Percentiles rank a stretch among this genome's conserved stretches.
phyloP scores from a whole-genome alignment of 306 rosid species.

The Quercus alba region DNA sequence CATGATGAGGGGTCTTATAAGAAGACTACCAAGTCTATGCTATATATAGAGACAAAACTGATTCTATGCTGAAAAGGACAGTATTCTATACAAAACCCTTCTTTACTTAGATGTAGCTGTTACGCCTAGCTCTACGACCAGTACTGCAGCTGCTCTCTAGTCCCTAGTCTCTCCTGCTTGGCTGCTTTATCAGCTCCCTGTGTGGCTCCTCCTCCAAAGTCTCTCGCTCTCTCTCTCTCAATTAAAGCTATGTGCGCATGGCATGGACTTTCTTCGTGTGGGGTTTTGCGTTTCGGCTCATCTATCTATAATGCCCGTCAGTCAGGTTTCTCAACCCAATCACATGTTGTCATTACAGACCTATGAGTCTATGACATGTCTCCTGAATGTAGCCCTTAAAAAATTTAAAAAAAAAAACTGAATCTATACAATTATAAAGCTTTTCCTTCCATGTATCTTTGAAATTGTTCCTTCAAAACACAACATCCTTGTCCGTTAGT shows the following conservation, averaged over 20 bases:
- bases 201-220: slow-evolving; percentile 7
- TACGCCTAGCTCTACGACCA: not conserved
- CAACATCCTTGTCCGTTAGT: too few species aligned
- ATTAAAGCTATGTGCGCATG: not conserved
- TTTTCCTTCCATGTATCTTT: not conserved
- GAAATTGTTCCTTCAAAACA: too few species aligned
- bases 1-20: not conserved
- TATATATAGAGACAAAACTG: not conserved
- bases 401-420: not conserved
- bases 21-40: too few species aligned
- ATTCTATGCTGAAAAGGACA: not conserved
- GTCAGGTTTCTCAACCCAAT: not conserved
- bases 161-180: slow-evolving; percentile 29
- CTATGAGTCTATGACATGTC: not conserved
- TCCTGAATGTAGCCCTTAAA: not conserved
- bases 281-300: not conserved
- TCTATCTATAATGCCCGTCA: not conserved
- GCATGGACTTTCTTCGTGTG: not conserved
- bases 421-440: too few species aligned
- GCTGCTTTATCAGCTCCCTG: not conserved
- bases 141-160: slow-evolving; percentile 21
- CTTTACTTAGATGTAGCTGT: slow-evolving; percentile 4
- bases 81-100: not conserved
- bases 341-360: not conserved
- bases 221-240: slow-evolving; percentile 2